Evolutionary conservation across 257 asterid genomes (phyloP).

Genomic region (Przewalskia tangutica): DNA sequence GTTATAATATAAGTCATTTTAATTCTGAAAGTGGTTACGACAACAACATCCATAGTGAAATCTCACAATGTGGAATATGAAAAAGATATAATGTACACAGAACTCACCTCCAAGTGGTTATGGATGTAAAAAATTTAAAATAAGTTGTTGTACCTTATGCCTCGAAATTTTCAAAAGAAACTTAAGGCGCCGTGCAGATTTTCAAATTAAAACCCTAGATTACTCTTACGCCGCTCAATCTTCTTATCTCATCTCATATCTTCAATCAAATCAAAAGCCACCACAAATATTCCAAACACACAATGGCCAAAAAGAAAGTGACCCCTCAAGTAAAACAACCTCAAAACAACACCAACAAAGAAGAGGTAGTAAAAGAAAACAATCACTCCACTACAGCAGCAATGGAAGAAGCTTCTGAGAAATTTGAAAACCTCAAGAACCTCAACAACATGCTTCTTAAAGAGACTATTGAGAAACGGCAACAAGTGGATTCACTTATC

Average conservation of each 20-base stretch:
- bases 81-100: too few species aligned
- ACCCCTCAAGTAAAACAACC: constrained; percentile 10
- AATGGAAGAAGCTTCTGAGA: constrained; percentile 37
- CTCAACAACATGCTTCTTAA: constrained; percentile 54
- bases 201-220: neutral
- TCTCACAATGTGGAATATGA: too few species aligned
- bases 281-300: neutral
- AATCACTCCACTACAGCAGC: neutral
- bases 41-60: too few species aligned
- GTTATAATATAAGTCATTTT: too few species aligned
- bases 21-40: too few species aligned
- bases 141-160: too few species aligned
- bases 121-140: too few species aligned
- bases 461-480: constrained; percentile 60
- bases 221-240: constrained; percentile 1
- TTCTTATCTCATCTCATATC: neutral
- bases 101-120: too few species aligned
- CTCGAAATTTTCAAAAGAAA: neutral
- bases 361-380: constrained; percentile 10
- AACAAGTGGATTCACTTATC: constrained; percentile 47
- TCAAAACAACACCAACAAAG: constrained; percentile 2
- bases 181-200: neutral
- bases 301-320: constrained; percentile 55
- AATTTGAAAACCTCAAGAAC: constrained; percentile 46
- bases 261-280: neutral